These are phyloP conservation scores for Viola pubescens DNA, from an alignment of 441 rosid genomes.

Conservation along the genomic window DNA sequence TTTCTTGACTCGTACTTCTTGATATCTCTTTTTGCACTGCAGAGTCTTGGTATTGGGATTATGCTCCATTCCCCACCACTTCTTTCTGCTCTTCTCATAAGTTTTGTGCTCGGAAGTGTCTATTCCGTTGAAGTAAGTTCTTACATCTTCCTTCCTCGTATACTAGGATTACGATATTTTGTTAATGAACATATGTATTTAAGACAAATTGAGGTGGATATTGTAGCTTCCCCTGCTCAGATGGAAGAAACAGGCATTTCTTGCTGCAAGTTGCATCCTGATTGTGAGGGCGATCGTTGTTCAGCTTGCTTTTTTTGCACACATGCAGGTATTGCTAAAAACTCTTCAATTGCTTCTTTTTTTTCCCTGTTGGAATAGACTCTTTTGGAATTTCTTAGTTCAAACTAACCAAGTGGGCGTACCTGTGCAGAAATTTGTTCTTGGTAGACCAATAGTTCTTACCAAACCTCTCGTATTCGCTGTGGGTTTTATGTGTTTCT, in stretches of 20 bases:
- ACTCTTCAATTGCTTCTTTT: background rate
- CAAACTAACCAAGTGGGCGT: background rate
- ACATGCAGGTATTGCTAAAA: constrained; percentile 22
- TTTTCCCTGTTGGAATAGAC: background rate
- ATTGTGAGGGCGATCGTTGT: constrained; percentile 30
- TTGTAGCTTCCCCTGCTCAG: constrained; percentile 28
- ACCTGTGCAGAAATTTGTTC: constrained; percentile 26
- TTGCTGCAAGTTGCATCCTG: constrained; percentile 30
- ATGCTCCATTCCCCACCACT: constrained; percentile 26
- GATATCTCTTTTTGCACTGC: background rate
- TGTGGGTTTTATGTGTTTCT: constrained; percentile 26
- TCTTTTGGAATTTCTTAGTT: background rate
- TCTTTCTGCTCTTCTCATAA: constrained; percentile 16
- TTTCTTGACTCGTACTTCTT: background rate
- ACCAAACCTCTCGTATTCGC: constrained; percentile 24
- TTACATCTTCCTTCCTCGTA: background rate
- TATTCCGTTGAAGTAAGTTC: constrained; percentile 30
- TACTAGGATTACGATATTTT: background rate
- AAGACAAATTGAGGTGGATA: background rate
- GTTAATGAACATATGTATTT: background rate
- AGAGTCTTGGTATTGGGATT: constrained; percentile 28
- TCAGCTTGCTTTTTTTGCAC: constrained; percentile 29
- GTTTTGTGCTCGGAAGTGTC: constrained; percentile 24
- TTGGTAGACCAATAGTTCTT: constrained; percentile 22
- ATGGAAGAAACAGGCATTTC: constrained; percentile 31